Conservation (phyloP, 2,329 filamentous ascomycete genomes). For the Parafenestella ontariensis region DNA sequence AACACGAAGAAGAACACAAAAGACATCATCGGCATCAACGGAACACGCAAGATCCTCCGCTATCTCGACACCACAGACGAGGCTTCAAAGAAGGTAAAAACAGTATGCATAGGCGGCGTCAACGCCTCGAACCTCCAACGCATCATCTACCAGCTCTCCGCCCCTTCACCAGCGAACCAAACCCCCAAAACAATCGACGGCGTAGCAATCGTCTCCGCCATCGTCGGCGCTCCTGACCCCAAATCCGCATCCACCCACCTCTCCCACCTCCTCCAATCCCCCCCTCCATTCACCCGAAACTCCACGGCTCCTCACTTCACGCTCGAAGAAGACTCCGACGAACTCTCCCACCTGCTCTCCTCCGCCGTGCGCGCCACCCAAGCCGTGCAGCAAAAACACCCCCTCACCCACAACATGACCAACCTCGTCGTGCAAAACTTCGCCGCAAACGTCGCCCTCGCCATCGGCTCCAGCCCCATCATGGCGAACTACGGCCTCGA, state of each 20-base stretch:
- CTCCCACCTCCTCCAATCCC: slow-evolving; percentile 58
- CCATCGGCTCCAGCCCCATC: slow-evolving; percentile 86
- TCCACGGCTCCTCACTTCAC: slow-evolving; percentile 23
- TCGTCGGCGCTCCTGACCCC: slow-evolving; percentile 76
- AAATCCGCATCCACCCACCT: slow-evolving; percentile 68
- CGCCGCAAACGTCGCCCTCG: slow-evolving; percentile 86
- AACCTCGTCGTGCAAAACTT: slow-evolving; percentile 96
- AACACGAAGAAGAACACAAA: slow-evolving; percentile 85
- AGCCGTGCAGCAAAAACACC: slow-evolving; percentile 67
- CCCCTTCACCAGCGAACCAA: slow-evolving; percentile 28
- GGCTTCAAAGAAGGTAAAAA: slow-evolving; percentile 42
- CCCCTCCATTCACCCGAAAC: slow-evolving; percentile 33
- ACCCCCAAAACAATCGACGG: slow-evolving; percentile 72
- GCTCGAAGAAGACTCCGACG: slow-evolving; percentile 24
- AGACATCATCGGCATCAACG: slow-evolving; percentile 75
- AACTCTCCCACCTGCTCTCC: slow-evolving; percentile 16
- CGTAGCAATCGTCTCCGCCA: slow-evolving; percentile 87
- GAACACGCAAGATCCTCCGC: slow-evolving; percentile 70
- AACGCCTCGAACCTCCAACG: slow-evolving; percentile 77
- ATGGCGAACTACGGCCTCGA: slow-evolving; percentile 91
- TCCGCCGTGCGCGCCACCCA: slow-evolving; percentile 58
- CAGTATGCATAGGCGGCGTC: slow-evolving; percentile 90
- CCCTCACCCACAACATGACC: slow-evolving; percentile 95
- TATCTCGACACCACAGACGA: slow-evolving; percentile 59
- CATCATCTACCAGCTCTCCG: slow-evolving; percentile 73